phyloP scores from a whole-genome alignment of 495 filamentous ascomycete genomes.

The Xylaria curta region DNA sequence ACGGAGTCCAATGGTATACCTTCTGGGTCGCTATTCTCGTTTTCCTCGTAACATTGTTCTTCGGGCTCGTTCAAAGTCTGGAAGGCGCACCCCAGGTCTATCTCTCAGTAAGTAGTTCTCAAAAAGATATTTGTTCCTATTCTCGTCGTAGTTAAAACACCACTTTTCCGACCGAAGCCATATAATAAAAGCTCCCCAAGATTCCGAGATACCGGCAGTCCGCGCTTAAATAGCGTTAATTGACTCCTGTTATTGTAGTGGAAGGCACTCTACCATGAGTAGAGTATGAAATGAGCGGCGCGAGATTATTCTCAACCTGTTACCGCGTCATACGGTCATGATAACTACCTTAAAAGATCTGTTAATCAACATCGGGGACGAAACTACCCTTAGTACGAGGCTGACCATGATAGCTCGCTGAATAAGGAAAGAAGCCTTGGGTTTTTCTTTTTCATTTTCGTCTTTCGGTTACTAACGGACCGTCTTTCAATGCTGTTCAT shows the following conservation, averaged over 20 bases:
- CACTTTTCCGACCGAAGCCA: not conserved
- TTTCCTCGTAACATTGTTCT: slow-evolving; percentile 55
- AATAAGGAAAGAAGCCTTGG: not conserved
- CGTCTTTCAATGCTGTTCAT: not conserved
- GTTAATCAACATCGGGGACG: not conserved
- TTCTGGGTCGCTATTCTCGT: slow-evolving; percentile 61
- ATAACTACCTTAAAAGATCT: not conserved
- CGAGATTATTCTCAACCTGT: not conserved
- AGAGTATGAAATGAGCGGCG: no score
- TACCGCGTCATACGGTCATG: not conserved
- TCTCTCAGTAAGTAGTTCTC: not conserved
- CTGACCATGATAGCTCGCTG: not conserved
- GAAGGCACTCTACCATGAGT: slow-evolving; percentile 1
- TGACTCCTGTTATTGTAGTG: slow-evolving; percentile 1
- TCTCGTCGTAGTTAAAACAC: not conserved
- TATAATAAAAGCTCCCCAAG: not conserved
- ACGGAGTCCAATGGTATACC: slow-evolving; percentile 59
- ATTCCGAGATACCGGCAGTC: not conserved
- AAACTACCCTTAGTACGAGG: not conserved
- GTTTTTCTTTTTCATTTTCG: not conserved
- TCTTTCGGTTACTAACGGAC: not conserved
- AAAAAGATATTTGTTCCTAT: not conserved
- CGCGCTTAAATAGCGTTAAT: not conserved
- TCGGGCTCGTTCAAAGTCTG: slow-evolving; percentile 57
- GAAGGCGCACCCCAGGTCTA: slow-evolving; percentile 57